Evolutionary conservation across 768 basidiomycete genomes (phyloP), one percentile per base, ranked within the genome.

Genomic region (Lactifluus volemus): DNA sequence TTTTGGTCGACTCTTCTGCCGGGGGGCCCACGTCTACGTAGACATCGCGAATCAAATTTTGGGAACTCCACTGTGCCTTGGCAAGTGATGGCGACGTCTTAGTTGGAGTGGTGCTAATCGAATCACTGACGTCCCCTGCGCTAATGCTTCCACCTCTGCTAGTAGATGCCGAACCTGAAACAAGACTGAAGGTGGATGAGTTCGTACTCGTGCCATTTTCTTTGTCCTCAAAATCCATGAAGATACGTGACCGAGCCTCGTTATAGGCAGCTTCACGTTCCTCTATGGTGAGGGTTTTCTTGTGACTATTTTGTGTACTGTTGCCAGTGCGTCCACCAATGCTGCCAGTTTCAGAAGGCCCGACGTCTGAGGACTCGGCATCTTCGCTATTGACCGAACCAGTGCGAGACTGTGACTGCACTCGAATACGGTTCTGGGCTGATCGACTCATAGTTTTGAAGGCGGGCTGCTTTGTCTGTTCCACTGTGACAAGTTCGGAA

Each of bases 251-350:
- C 49, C 92, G 83, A 32, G 91, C 91, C 72, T 89, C 85, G 55
- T 89, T 88, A 67, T 93, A 93, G n/a, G 89, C 92, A 0, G 88
- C 92, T 69, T 89, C 89, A 36, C 91, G 86, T 71, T 93, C 85
- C 68, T 89, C 87, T 25, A 93, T 84, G 2, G 92, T 92, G 76
- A 84, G 82, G 34, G 80, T 79, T 69, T 87, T 84, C 75, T 86
- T 89, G 67, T 73, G 79, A 63, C 81, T 76, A 51, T 64, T 61
- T 41, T 79, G 81, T 4, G 84, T 82, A 21, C 80, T 75, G 67
- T 79, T 86, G 70, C n/a, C n/a, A n/a, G n/a, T n/a, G n/a, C 86
- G 19, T 83, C 84, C 55, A n/a, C 86, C 86, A 21, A 84, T 70
- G 69, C 88, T 89, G n/a, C 89, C 88, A 10, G 86, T 74, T 68